Base-by-base conservation (phyloP, 768 basidiomycete species). In the Suillus variegatus region DNA sequence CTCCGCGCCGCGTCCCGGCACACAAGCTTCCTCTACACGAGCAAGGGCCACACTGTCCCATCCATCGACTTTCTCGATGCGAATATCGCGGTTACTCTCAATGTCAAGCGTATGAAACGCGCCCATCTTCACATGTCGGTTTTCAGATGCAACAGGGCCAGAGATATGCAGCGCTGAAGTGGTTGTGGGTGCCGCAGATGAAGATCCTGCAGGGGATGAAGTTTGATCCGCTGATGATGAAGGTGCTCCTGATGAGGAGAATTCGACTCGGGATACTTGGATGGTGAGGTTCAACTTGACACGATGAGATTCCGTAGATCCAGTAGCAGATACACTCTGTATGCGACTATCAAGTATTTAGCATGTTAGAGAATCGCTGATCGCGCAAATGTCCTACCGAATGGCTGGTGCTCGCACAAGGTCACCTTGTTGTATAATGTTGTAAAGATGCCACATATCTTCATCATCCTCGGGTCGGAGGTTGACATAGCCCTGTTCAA, bases 401-500 rank as follows among this genome's bases (percentile, higher is more conserved):
- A 98, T 83, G 12, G 95, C 94, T 60, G 91, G 84, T 14, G 95
- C 94, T 67, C 94, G 85, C 52, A 99, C 89, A 64, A 87, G 80
- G 73, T 99, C 96, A 20, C 92, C 93, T 81, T 91, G 83, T 69
- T 93, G 87, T 63, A 99, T 97, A 64, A 99, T 83, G 80, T 99
- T 99, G 78, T 99, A 99, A 36, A 98, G 83, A 83, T 99, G 97
- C 96, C 97, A 99, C 92, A 99, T 97, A 77, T 99, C 97, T 79
- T 99, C 97, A 72, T 98, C 95, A 71, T 99, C 96, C 76, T 99
- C 95, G 6, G 97, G 96, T 57, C 94, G 88, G 54, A 98, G 82
- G n/a, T 88, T 94, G 67, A 97, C 92, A 85, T 95, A 87, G 20
- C 97, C 97, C 94, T 96, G 72, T 58, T 67, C 61, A 51, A 64